Conservation (phyloP, 2,329 filamentous ascomycete genomes). For the Fusarium pseudonygamai region DNA sequence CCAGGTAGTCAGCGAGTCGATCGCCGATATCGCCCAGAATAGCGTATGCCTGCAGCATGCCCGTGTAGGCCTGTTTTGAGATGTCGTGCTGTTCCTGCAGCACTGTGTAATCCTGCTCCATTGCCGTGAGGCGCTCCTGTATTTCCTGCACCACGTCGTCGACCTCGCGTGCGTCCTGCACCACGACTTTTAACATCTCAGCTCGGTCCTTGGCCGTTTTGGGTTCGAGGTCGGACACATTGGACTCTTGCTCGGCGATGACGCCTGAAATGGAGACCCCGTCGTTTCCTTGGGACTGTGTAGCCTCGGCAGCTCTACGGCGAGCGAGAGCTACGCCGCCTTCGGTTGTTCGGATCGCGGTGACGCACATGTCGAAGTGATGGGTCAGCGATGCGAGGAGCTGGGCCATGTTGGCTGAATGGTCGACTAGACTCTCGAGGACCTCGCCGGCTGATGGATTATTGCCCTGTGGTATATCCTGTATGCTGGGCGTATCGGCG, state of each 20-base stretch:
- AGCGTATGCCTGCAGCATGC: conserved; percentile 70
- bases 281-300: conserved; percentile 56
- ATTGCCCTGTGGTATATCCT: conserved; percentile 47
- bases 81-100: conserved; percentile 71
- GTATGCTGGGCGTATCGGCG: conserved; percentile 50
- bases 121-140: conserved; percentile 76
- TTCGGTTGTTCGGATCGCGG: conserved; percentile 89
- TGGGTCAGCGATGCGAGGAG: conserved; percentile 81
- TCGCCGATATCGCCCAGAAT: conserved; percentile 74
- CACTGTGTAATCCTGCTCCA: conserved; percentile 75
- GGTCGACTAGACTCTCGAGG: conserved; percentile 71
- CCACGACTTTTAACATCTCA: conserved; percentile 85
- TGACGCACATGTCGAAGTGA: conserved; percentile 94
- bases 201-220: conserved; percentile 78
- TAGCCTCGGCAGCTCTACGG: conserved; percentile 73
- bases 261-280: conserved; percentile 73
- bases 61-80: conserved; percentile 58
- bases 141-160: conserved; percentile 76
- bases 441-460: conserved; percentile 59
- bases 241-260: conserved; percentile 66
- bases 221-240: conserved; percentile 67
- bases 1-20: conserved; percentile 71
- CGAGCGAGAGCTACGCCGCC: conserved; percentile 76
- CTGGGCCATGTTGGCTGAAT: conserved; percentile 84
- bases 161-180: conserved; percentile 74